Conservation (phyloP, 148 eudicot species). For the Selenicereus undatus region DNA sequence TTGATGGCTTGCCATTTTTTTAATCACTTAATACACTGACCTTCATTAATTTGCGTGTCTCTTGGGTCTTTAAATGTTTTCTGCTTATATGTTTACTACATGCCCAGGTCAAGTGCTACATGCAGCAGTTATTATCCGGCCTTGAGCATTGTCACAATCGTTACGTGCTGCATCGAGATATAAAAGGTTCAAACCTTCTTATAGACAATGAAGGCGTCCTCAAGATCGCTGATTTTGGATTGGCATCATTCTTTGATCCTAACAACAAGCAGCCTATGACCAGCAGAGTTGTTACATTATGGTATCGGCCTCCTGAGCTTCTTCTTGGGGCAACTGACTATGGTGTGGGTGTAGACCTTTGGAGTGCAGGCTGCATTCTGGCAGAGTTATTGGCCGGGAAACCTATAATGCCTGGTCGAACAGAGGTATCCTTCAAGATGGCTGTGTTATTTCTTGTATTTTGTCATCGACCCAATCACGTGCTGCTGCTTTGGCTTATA, state of each 20-base stretch:
- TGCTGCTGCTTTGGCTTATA: background rate
- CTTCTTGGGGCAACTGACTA: constrained; percentile 88
- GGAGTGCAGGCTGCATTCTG: constrained; percentile 92
- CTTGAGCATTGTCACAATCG: constrained; percentile 85
- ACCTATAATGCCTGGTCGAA: constrained; percentile 90
- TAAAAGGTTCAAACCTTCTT: constrained; percentile 84
- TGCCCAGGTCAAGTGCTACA: constrained; percentile 73
- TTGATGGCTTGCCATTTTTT: constrained; percentile 17
- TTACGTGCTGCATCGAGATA: constrained; percentile 74
- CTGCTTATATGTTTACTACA: background rate
- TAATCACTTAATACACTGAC: background rate
- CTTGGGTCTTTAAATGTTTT: constrained; percentile 1
- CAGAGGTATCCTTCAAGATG: constrained; percentile 52
- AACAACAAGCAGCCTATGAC: constrained; percentile 78
- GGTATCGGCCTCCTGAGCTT: constrained; percentile 93
- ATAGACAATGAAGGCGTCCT: constrained; percentile 65
- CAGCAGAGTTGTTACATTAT: constrained; percentile 79
- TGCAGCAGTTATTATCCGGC: constrained; percentile 78
- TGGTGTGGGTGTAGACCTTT: constrained; percentile 76
- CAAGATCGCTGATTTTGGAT: constrained; percentile 87
- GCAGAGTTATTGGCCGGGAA: constrained; percentile 78
- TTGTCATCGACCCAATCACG: background rate
- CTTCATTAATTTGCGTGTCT: constrained; percentile 1
- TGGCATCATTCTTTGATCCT: constrained; percentile 77
- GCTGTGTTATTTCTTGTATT: background rate